Percentiles rank a stretch among this genome's conserved stretches.
phyloP scores from a whole-genome alignment of 306 rosid genomes.

The Trifolium repens region DNA sequence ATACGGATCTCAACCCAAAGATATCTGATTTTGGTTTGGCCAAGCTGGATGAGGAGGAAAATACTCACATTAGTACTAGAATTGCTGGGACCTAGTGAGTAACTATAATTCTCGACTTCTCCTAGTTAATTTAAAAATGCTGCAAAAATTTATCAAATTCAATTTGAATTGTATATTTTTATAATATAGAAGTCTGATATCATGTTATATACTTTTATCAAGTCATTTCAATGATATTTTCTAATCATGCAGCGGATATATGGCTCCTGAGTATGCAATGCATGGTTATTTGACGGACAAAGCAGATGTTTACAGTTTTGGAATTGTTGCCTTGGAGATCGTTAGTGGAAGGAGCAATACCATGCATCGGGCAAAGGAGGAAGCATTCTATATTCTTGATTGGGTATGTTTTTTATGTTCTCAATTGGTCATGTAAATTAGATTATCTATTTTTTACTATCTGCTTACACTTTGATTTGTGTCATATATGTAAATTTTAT shows the following conservation, averaged over 20 bases:
- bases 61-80: conserved; percentile 55
- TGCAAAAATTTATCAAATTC: neutral
- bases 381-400: conserved; percentile 46
- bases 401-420: conserved; percentile 37
- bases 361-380: conserved; percentile 40
- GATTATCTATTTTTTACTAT: neutral
- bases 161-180: neutral
- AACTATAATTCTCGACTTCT: no score
- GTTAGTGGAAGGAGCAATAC: conserved; percentile 54
- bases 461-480: neutral
- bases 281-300: conserved; percentile 73
- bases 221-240: neutral
- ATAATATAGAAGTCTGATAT: conserved; percentile 17
- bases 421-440: neutral
- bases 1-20: conserved; percentile 49
- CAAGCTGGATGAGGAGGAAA: conserved; percentile 58
- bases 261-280: conserved; percentile 71
- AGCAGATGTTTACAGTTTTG: conserved; percentile 81
- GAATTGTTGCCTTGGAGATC: conserved; percentile 62
- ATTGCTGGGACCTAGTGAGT: conserved; percentile 57
- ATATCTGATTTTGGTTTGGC: conserved; percentile 68
- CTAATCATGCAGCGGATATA: conserved; percentile 41
- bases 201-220: conserved; percentile 18
- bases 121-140: neutral
- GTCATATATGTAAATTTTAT: neutral